Percentiles rank a stretch among this genome's conserved stretches.
Evolutionary conservation across 176 grass and related monocot species (phyloP).

Genomic region (Olyra latifolia): DNA sequence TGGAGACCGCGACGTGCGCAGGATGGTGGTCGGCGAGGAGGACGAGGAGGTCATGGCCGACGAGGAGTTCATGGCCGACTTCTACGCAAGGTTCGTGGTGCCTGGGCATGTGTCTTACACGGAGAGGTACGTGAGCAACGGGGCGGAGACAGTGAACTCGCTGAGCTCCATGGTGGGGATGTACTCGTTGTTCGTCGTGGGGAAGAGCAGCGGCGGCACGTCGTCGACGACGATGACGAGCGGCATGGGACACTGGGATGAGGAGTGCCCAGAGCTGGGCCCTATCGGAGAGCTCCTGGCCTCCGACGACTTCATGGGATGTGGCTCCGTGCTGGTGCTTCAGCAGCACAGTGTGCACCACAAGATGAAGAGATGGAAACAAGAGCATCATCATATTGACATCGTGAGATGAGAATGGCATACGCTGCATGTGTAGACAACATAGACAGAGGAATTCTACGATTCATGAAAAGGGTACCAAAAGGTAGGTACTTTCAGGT

Average conservation of each 20-base stretch:
- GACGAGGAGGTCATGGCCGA: conserved; percentile 43
- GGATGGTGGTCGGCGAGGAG: conserved; percentile 10
- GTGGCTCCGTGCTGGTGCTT: conserved; percentile 61
- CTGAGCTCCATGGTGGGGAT: conserved; percentile 49
- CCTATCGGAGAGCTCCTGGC: conserved; percentile 69
- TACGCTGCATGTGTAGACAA: background rate
- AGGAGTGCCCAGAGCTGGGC: conserved; percentile 70
- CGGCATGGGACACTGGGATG: conserved; percentile 53
- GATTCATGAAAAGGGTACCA: too few species aligned
- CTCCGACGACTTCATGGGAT: conserved; percentile 59
- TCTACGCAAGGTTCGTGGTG: conserved; percentile 37
- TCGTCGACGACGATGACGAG: conserved; percentile 30
- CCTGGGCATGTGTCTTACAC: conserved; percentile 44
- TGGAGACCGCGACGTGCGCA: background rate
- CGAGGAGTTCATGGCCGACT: conserved; percentile 54
- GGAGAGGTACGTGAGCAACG: conserved; percentile 54
- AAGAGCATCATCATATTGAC: background rate
- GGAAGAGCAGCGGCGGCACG: conserved; percentile 1
- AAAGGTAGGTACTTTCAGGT: too few species aligned
- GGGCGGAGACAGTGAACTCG: conserved; percentile 46
- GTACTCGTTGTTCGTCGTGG: conserved; percentile 67
- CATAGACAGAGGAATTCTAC: too few species aligned
- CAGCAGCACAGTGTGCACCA: conserved; percentile 37
- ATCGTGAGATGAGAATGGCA: background rate
- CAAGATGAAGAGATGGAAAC: conserved; percentile 30